Evolutionary conservation across 139 green algal species (phyloP).

Genomic region (Yamagishiella unicocca): DNA sequence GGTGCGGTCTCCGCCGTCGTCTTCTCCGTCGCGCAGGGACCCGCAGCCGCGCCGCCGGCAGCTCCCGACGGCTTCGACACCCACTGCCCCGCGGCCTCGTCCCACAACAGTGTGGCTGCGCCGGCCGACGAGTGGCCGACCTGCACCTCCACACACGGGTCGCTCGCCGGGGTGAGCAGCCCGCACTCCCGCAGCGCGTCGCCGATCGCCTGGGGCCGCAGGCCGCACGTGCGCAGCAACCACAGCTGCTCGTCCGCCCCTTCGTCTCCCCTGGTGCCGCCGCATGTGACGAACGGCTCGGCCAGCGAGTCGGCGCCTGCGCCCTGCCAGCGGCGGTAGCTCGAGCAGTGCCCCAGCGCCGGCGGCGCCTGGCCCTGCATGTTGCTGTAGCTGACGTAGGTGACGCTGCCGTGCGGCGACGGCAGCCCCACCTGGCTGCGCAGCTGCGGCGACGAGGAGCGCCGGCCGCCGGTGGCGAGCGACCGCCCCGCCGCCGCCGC

Average conservation of each 20-base stretch:
- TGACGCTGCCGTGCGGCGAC: too few relatives aligned
- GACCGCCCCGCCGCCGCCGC: neutral
- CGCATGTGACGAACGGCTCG: neutral
- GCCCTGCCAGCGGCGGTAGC: slow-evolving; percentile 34
- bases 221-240: neutral
- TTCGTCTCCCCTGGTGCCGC: neutral
- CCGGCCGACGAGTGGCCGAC: slow-evolving; percentile 1
- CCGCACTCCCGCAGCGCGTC: slow-evolving; percentile 3
- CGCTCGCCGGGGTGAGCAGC: neutral
- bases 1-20: too few relatives aligned
- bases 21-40: neutral
- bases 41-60: neutral
- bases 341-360: neutral
- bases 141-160: slow-evolving; percentile 5
- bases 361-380: neutral
- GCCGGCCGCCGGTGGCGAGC: too few relatives aligned
- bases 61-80: too few relatives aligned
- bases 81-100: neutral
- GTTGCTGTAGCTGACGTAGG: too few relatives aligned
- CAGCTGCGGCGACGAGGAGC: too few relatives aligned
- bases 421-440: too few relatives aligned
- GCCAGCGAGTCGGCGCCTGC: neutral
- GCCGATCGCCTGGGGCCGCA: neutral
- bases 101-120: neutral
- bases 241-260: neutral